These are phyloP conservation scores for Centella asiatica DNA, from an alignment of 129 eudicot species.

Conservation along the genomic window DNA sequence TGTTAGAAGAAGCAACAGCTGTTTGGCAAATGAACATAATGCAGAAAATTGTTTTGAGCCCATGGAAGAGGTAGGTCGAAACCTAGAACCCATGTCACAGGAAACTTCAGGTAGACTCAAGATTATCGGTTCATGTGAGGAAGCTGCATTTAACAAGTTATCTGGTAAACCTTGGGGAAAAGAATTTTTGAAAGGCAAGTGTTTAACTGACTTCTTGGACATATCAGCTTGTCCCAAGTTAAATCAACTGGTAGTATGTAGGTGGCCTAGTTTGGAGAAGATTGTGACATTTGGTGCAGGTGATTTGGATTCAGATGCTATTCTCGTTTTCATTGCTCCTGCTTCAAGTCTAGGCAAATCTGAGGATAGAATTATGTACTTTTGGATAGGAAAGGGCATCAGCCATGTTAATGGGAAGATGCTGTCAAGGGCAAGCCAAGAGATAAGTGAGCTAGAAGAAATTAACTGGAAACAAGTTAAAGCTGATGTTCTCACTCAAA, in stretches of 20 bases:
- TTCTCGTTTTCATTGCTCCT: conserved; percentile 36
- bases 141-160: conserved; percentile 8
- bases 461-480: conserved; percentile 33
- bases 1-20: conserved; percentile 1
- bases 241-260: conserved; percentile 33
- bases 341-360: conserved; percentile 18
- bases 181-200: conserved; percentile 20
- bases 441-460: conserved; percentile 27
- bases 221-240: conserved; percentile 10
- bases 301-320: conserved; percentile 42
- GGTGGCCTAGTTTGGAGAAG: conserved; percentile 67
- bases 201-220: conserved; percentile 1
- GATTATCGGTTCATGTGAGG: not conserved
- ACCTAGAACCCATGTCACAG: conserved; percentile 13
- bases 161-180: conserved; percentile 16
- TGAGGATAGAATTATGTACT: conserved; percentile 37
- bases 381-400: conserved; percentile 63
- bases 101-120: conserved; percentile 15
- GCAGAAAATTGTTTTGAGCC: conserved; percentile 1
- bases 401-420: conserved; percentile 16
- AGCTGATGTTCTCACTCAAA: conserved; percentile 32
- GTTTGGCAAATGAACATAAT: conserved; percentile 11
- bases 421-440: conserved; percentile 18
- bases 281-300: conserved; percentile 24
- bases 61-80: conserved; percentile 4